Percentiles rank a stretch among this genome's conserved stretches.
Conservation (phyloP, 2,329 filamentous ascomycete genomes). For the Claviceps fusiformis region DNA sequence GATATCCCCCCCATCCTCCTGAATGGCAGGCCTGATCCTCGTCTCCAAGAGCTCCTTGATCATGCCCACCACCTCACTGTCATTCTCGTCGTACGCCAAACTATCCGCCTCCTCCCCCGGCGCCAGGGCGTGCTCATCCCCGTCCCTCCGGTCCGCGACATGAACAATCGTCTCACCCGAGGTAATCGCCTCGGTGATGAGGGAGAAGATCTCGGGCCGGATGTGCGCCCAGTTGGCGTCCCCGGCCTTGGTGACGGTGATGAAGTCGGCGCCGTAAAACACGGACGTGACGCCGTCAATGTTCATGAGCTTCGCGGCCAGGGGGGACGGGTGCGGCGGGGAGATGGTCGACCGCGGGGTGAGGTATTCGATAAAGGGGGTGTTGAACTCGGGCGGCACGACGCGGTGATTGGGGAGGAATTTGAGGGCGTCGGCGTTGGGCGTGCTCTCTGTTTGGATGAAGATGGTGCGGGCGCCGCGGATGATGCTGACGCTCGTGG, state of each 20-base stretch:
- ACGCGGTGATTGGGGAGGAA: slow-evolving; percentile 86
- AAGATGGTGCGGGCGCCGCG: slow-evolving; percentile 62
- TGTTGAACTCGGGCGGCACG: slow-evolving; percentile 58
- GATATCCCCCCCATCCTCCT: slow-evolving; percentile 95
- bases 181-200: slow-evolving; percentile 88
- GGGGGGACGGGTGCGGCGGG: slow-evolving; percentile 77
- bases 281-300: slow-evolving; percentile 90
- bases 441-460: slow-evolving; percentile 92
- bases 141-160: slow-evolving; percentile 47
- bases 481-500: slow-evolving; percentile 1
- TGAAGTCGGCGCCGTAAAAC: slow-evolving; percentile 91
- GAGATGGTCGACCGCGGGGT: slow-evolving; percentile 77
- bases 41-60: slow-evolving; percentile 97
- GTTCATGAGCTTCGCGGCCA: slow-evolving; percentile 81
- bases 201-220: slow-evolving; percentile 85
- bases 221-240: slow-evolving; percentile 90
- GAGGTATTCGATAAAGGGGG: slow-evolving; percentile 83
- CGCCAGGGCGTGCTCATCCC: slow-evolving; percentile 17
- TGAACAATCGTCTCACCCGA: slow-evolving; percentile 72
- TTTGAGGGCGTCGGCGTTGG: slow-evolving; percentile 91
- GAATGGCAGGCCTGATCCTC: slow-evolving; percentile 84
- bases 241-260: slow-evolving; percentile 83
- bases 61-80: slow-evolving; percentile 92
- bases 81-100: slow-evolving; percentile 74
- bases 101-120: slow-evolving; percentile 43